These are phyloP conservation scores for Chamaenerion angustifolium DNA, from an alignment of 345 rosid species.

Conservation along the genomic window DNA sequence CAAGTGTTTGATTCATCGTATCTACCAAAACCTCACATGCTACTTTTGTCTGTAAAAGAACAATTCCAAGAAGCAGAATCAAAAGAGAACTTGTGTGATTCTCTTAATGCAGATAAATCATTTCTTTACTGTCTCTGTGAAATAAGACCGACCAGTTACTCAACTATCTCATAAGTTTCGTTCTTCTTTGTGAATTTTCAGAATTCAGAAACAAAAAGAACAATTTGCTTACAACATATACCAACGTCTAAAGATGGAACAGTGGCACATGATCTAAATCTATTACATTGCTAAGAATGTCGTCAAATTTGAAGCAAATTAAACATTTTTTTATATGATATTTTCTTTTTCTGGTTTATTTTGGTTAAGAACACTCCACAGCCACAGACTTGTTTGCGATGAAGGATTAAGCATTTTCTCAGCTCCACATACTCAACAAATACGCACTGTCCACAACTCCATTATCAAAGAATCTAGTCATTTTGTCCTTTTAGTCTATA, in stretches of 20 bases:
- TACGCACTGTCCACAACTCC: neutral
- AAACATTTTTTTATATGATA: neutral
- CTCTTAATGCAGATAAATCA: too few species aligned
- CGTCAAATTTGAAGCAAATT: neutral
- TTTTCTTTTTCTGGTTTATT: neutral
- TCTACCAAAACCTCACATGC: slow-evolving; percentile 29
- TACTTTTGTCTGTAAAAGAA: slow-evolving; percentile 17
- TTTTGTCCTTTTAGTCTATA: too few species aligned
- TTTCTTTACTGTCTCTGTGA: too few species aligned
- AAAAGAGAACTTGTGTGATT: neutral
- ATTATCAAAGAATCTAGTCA: too few species aligned
- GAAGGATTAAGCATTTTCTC: neutral
- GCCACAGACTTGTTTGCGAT: neutral
- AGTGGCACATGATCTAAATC: too few species aligned
- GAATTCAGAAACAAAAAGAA: too few species aligned
- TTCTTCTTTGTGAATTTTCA: too few species aligned
- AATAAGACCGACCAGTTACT: too few species aligned
- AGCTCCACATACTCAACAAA: neutral
- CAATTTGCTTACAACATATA: too few species aligned
- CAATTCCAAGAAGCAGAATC: neutral
- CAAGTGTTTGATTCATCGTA: slow-evolving; percentile 24
- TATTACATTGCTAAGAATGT: too few species aligned
- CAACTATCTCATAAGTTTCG: too few species aligned
- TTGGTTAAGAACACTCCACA: neutral
- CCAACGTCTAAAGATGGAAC: too few species aligned